A percentile compares a stretch with the other conserved stretches of the same genome.
Conservation (phyloP, 2,329 filamentous ascomycete genomes). For the Epichloe bromicola region DNA sequence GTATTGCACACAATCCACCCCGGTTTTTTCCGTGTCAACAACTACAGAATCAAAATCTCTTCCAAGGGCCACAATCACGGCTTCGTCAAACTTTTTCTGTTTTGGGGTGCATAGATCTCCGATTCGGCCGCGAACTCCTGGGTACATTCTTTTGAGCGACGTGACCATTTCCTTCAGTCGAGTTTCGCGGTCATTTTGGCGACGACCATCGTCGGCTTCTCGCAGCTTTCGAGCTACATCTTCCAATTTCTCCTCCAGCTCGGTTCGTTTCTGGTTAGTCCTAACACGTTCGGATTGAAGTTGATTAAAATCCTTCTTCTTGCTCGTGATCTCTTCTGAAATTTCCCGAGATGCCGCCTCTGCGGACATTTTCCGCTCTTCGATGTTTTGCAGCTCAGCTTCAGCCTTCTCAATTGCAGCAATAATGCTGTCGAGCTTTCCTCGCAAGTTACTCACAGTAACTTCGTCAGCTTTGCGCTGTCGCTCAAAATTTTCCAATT, state of each 20-base stretch:
- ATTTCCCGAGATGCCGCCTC: conserved; percentile 52
- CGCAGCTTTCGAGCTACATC: conserved; percentile 69
- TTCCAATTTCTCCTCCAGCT: conserved; percentile 83
- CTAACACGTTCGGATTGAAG: conserved; percentile 73
- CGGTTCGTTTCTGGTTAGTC: conserved; percentile 68
- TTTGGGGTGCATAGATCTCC: conserved; percentile 91
- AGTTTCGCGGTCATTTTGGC: conserved; percentile 72
- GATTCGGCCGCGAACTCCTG: conserved; percentile 80
- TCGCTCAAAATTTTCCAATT: conserved; percentile 73
- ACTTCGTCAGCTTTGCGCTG: conserved; percentile 87
- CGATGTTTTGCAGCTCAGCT: conserved; percentile 54
- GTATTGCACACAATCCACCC: conserved; percentile 86
- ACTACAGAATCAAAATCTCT: conserved; percentile 90
- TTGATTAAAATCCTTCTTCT: conserved; percentile 83
- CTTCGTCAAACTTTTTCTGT: conserved; percentile 91
- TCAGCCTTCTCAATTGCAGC: conserved; percentile 62
- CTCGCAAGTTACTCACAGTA: conserved; percentile 76
- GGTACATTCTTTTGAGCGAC: conserved; percentile 78
- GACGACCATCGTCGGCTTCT: conserved; percentile 72
- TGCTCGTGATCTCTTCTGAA: conserved; percentile 65
- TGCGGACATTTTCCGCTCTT: conserved; percentile 52
- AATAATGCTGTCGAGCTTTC: conserved; percentile 70
- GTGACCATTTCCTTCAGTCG: conserved; percentile 72
- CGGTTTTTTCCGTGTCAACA: conserved; percentile 89
- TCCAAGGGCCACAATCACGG: conserved; percentile 82